Evolutionary conservation across 495 filamentous ascomycete species (phyloP).

Genomic region (Lasiosphaeriaceae sp.): DNA sequence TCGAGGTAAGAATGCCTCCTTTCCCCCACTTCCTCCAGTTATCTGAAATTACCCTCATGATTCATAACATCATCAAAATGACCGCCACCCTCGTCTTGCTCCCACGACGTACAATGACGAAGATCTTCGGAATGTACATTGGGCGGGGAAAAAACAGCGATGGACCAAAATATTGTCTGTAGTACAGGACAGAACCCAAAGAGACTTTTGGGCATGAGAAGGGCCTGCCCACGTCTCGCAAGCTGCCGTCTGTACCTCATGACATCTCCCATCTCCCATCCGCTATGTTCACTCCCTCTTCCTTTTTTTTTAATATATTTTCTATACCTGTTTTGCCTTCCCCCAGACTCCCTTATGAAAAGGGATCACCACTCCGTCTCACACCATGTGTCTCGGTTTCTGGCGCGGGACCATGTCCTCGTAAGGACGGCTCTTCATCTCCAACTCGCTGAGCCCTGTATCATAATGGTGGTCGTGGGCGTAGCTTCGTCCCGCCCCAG

Average conservation of each 20-base stretch:
- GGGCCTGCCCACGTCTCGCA: no score
- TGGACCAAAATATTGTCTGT: neutral
- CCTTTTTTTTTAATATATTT: neutral
- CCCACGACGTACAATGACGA: no score
- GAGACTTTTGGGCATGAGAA: no score
- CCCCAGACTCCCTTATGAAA: no score
- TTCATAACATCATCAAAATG: conserved; percentile 13
- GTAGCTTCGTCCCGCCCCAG: conserved; percentile 31
- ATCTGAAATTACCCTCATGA: conserved; percentile 1
- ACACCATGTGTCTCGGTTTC: conserved; percentile 43
- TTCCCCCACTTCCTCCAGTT: neutral
- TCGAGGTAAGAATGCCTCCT: neutral
- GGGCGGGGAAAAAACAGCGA: no score
- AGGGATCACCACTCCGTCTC: conserved; percentile 4
- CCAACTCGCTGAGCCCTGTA: conserved; percentile 30
- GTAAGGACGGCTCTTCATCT: conserved; percentile 40
- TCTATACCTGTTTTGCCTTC: neutral
- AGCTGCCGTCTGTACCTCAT: no score
- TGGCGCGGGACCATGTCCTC: conserved; percentile 44
- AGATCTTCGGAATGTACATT: no score
- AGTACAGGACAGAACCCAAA: neutral
- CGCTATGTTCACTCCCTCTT: neutral
- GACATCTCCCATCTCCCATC: no score
- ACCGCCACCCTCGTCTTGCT: no score
- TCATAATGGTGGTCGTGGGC: conserved; percentile 28